phyloP scores from a whole-genome alignment of 1,284 basidiomycete genomes.

The Malassezia japonica region DNA sequence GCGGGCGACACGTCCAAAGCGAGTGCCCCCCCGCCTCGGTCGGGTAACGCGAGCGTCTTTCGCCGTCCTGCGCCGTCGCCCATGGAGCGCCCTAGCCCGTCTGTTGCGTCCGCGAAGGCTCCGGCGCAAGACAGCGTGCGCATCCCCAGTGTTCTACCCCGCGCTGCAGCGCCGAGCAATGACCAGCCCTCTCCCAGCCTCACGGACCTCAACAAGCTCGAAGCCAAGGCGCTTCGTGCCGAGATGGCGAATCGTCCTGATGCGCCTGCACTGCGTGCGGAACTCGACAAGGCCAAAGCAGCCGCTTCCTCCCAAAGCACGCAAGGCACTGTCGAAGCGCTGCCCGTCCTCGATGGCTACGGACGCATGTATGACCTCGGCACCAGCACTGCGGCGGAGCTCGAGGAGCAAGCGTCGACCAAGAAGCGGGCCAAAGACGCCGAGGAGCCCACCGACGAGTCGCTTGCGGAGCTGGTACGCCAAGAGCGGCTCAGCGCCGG shows the following conservation, averaged over 20 bases:
- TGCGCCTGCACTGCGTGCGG: slow-evolving; percentile 65
- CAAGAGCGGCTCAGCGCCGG: slow-evolving; percentile 86
- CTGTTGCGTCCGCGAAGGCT: slow-evolving; percentile 3
- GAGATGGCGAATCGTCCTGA: slow-evolving; percentile 66
- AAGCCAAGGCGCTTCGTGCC: slow-evolving; percentile 82
- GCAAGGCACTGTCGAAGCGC: slow-evolving; percentile 12
- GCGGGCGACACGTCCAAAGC: neutral
- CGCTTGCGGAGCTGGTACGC: slow-evolving; percentile 80
- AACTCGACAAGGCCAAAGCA: slow-evolving; percentile 64
- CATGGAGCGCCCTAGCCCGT: slow-evolving; percentile 15
- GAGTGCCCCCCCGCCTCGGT: neutral
- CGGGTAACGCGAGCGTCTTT: slow-evolving; percentile 12
- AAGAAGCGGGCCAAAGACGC: neutral
- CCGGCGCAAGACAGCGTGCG: neutral
- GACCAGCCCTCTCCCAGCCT: slow-evolving; percentile 24
- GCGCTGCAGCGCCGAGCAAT: neutral
- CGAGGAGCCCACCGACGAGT: slow-evolving; percentile 56
- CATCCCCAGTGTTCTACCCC: neutral
- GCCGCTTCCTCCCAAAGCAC: slow-evolving; percentile 16
- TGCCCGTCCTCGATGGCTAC: slow-evolving; percentile 78
- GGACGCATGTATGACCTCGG: slow-evolving; percentile 88
- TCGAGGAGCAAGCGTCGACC: slow-evolving; percentile 52
- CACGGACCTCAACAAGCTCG: slow-evolving; percentile 73
- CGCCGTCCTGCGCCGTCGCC: slow-evolving; percentile 23
- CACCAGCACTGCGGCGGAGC: slow-evolving; percentile 53